These are phyloP conservation scores for Metarhizium robertsii DNA, from an alignment of 2,329 filamentous ascomycete species.

Conservation along the genomic window DNA sequence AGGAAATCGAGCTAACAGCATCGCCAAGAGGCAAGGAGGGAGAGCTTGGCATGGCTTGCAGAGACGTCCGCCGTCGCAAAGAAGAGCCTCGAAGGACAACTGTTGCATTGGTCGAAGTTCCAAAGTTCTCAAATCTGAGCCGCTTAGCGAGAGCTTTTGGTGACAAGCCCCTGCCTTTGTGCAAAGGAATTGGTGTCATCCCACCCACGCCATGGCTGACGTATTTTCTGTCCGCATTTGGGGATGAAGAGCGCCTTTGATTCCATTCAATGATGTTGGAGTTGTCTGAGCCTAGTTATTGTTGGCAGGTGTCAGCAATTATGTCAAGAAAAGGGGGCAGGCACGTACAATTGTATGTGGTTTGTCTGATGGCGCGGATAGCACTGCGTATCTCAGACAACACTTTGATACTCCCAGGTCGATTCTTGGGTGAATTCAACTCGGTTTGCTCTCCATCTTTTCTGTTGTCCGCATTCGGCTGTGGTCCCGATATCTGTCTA, in stretches of 20 bases:
- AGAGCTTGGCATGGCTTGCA: constrained; percentile 13
- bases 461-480: neutral
- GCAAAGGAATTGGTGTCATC: neutral
- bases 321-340: neutral
- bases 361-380: constrained; percentile 22
- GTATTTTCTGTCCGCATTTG: neutral
- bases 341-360: constrained; percentile 16
- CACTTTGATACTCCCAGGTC: constrained; percentile 19
- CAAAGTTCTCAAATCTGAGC: constrained; percentile 15
- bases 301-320: neutral
- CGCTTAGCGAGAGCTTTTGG: constrained; percentile 17
- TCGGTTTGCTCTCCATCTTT: constrained; percentile 5
- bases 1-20: constrained; percentile 17
- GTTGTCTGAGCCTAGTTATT: constrained; percentile 14
- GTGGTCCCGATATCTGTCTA: neutral
- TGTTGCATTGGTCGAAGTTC: constrained; percentile 18
- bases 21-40: constrained; percentile 12
- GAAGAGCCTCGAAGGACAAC: constrained; percentile 16
- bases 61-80: constrained; percentile 14
- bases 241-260: constrained; percentile 1
- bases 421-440: constrained; percentile 13
- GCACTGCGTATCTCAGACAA: constrained; percentile 26
- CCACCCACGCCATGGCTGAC: neutral
- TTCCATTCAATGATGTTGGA: constrained; percentile 11
- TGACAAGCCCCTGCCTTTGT: constrained; percentile 11